Conservation (phyloP, 2,329 filamentous ascomycete species). For the Fusarium musae region DNA sequence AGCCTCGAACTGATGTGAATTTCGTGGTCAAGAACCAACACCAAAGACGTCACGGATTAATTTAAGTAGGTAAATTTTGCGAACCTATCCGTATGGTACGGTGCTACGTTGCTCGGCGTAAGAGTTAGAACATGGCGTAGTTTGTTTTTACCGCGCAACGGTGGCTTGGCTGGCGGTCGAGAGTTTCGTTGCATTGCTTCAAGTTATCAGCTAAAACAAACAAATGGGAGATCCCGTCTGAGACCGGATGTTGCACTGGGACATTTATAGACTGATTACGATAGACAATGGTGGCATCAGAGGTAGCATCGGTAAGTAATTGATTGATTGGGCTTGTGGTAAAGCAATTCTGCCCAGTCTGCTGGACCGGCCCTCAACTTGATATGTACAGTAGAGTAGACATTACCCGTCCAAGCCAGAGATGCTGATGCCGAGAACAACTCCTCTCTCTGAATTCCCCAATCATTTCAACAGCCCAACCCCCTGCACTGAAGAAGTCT, state of each 20-base stretch:
- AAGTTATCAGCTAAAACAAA: slow-evolving; percentile 2
- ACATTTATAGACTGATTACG: slow-evolving; percentile 4
- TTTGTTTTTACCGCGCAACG: slow-evolving; percentile 4
- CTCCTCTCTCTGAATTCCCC: not conserved
- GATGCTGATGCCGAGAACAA: not conserved
- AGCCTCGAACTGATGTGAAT: slow-evolving; percentile 4
- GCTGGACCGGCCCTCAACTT: not conserved
- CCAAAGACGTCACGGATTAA: slow-evolving; percentile 23
- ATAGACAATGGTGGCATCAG: slow-evolving; percentile 8
- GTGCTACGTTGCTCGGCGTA: not conserved
- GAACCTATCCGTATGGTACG: not conserved
- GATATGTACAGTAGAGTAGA: not conserved
- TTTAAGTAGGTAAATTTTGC: not conserved
- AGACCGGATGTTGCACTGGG: not conserved
- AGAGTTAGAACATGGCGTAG: not conserved
- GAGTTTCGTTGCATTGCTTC: slow-evolving; percentile 20
- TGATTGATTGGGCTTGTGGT: not conserved
- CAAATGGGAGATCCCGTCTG: slow-evolving; percentile 9
- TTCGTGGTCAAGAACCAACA: slow-evolving; percentile 25
- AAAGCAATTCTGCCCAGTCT: not conserved
- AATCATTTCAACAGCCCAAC: slow-evolving; percentile 5
- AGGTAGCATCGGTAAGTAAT: not conserved
- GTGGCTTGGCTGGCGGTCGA: slow-evolving; percentile 27
- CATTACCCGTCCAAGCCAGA: slow-evolving; percentile 6
- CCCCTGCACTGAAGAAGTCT: slow-evolving; percentile 23